Evolutionary conservation across 2,329 filamentous ascomycete species (phyloP).

Genomic region (Coccinonectria pachysandricola): DNA sequence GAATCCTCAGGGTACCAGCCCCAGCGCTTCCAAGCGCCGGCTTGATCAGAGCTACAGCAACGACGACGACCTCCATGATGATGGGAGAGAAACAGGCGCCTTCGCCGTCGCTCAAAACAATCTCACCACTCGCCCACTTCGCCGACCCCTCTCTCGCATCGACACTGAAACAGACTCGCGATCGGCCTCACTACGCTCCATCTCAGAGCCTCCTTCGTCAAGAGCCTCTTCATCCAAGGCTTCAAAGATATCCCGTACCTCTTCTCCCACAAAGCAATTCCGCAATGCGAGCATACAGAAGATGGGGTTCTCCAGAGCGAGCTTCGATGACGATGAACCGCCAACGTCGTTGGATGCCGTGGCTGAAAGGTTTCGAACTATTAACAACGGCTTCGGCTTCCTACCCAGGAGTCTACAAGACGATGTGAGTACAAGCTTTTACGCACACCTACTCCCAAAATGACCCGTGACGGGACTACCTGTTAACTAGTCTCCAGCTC

Average conservation of each 20-base stretch:
- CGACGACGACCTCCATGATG: not conserved
- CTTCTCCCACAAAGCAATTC: constrained; percentile 1
- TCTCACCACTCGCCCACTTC: constrained; percentile 1
- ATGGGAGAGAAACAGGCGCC: not conserved
- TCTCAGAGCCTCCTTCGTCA: not conserved
- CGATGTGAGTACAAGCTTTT: not conserved
- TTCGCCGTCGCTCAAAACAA: not conserved
- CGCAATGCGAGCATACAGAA: constrained; percentile 1
- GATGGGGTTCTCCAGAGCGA: constrained; percentile 1
- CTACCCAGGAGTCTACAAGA: constrained; percentile 1
- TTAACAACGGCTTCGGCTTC: not conserved
- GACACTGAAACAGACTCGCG: not conserved
- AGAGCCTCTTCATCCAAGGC: constrained; percentile 1
- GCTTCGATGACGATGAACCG: not conserved
- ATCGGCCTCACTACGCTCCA: not conserved
- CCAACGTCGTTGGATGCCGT: not conserved
- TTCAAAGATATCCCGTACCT: constrained; percentile 1
- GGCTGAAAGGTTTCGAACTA: not conserved
- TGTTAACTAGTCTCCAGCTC: not conserved
- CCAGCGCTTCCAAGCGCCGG: not conserved
- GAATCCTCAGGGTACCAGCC: not conserved
- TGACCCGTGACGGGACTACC: not conserved
- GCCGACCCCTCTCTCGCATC: not conserved
- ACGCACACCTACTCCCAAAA: no score
- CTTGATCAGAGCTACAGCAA: not conserved